Evolutionary conservation across 2,329 filamentous ascomycete species (phyloP).

Genomic region (Epichloe elymi): DNA sequence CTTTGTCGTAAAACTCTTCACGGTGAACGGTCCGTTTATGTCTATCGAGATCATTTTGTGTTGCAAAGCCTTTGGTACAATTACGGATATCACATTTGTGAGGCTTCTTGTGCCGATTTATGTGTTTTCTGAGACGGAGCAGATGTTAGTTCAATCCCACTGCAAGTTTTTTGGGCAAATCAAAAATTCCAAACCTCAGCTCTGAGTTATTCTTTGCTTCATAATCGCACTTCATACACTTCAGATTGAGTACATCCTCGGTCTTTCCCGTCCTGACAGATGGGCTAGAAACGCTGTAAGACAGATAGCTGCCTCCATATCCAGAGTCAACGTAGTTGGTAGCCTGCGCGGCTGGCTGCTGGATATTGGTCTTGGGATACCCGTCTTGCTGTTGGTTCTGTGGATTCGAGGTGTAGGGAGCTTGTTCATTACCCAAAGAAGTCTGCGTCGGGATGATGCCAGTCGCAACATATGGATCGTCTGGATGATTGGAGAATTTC

Average conservation of each 20-base stretch:
- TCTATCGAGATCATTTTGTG: constrained; percentile 66
- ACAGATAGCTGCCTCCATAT: constrained; percentile 28
- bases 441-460: neutral
- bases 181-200: constrained; percentile 1
- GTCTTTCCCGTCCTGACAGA: constrained; percentile 26
- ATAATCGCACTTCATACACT: neutral
- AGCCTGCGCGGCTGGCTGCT: constrained; percentile 17
- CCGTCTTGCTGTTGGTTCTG: neutral
- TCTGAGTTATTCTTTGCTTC: constrained; percentile 7
- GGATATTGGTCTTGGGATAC: constrained; percentile 8
- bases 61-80: constrained; percentile 58
- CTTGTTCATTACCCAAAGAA: neutral
- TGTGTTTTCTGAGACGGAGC: constrained; percentile 51
- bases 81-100: constrained; percentile 49
- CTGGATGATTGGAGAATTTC: neutral
- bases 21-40: constrained; percentile 63
- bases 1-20: constrained; percentile 22
- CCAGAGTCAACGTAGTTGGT: constrained; percentile 27
- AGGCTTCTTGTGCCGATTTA: constrained; percentile 54
- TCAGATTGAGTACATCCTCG: neutral
- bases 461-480: constrained; percentile 1
- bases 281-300: constrained; percentile 28
- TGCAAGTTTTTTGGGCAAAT: neutral
- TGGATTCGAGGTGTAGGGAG: neutral
- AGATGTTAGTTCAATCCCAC: neutral